Evolutionary conservation across 495 filamentous ascomycete genomes (phyloP).

Genomic region (Penicillium verhagenii): DNA sequence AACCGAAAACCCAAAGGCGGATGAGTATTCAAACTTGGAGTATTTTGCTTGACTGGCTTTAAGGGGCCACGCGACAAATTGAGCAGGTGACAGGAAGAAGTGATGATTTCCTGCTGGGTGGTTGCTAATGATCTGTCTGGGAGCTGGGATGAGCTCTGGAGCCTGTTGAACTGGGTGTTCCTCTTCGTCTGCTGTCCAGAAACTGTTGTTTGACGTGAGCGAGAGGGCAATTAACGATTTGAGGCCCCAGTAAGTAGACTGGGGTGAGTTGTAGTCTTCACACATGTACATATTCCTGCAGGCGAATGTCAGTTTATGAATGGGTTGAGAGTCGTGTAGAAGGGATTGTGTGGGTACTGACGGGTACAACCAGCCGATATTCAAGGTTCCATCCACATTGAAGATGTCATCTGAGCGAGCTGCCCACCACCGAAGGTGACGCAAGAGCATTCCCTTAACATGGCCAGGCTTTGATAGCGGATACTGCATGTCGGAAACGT

Average conservation of each 20-base stretch:
- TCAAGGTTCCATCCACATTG: conserved; percentile 58
- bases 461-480: conserved; percentile 57
- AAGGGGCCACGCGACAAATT: conserved; percentile 46
- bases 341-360: not conserved
- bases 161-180: conserved; percentile 1
- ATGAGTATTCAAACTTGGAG: conserved; percentile 67
- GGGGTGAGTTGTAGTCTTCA: conserved; percentile 76
- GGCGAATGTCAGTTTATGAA: not conserved
- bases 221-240: conserved; percentile 67
- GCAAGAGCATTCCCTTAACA: conserved; percentile 67
- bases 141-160: conserved; percentile 7
- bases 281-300: conserved; percentile 65
- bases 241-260: conserved; percentile 69
- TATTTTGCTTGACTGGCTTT: conserved; percentile 75
- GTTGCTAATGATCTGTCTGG: conserved; percentile 13
- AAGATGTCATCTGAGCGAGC: conserved; percentile 60
- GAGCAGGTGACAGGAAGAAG: conserved; percentile 12
- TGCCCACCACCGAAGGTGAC: conserved; percentile 74
- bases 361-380: conserved; percentile 71
- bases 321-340: no score
- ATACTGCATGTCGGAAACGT: conserved; percentile 48
- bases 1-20: conserved; percentile 57
- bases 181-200: conserved; percentile 58
- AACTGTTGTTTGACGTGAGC: conserved; percentile 60
- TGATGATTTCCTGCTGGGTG: conserved; percentile 10